A percentile compares a stretch with the other conserved stretches of the same genome.
These are phyloP conservation scores for Penstemon davidsonii DNA, from an alignment of 257 asterid species.

Conservation along the genomic window DNA sequence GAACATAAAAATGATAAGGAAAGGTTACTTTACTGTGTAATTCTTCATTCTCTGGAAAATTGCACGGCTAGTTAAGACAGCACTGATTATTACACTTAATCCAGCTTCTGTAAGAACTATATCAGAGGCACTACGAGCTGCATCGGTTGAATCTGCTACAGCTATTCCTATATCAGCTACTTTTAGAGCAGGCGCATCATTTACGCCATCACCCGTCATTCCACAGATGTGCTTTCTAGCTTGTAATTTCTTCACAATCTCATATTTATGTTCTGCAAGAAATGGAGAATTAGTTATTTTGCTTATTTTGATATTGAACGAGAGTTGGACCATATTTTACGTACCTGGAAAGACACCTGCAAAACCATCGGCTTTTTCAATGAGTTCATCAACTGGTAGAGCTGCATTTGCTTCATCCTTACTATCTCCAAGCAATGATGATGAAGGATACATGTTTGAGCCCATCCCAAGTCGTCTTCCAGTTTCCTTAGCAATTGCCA, in stretches of 20 bases:
- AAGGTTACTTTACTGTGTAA: slow-evolving; percentile 32
- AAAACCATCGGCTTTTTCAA: slow-evolving; percentile 47
- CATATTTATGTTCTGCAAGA: slow-evolving; percentile 40
- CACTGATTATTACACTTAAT: slow-evolving; percentile 38
- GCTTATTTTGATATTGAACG: not conserved
- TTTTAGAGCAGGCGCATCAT: slow-evolving; percentile 40
- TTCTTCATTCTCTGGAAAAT: slow-evolving; percentile 42
- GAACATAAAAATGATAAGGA: not conserved
- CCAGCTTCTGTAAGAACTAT: slow-evolving; percentile 41
- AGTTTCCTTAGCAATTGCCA: slow-evolving; percentile 50
- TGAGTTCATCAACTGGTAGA: slow-evolving; percentile 42
- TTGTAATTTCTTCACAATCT: slow-evolving; percentile 35
- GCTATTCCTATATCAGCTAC: slow-evolving; percentile 43
- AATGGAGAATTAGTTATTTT: not conserved
- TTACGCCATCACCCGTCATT: slow-evolving; percentile 46
- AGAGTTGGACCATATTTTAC: not conserved
- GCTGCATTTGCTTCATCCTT: slow-evolving; percentile 39
- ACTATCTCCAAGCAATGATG: slow-evolving; percentile 37
- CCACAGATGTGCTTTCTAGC: slow-evolving; percentile 40
- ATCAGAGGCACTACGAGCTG: slow-evolving; percentile 46
- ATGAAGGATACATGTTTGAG: slow-evolving; percentile 37
- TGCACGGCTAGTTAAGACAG: slow-evolving; percentile 42
- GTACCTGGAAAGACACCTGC: slow-evolving; percentile 55
- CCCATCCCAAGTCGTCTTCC: slow-evolving; percentile 46
- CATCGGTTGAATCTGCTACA: slow-evolving; percentile 41